Evolutionary conservation across 163 green algal species (phyloP).

Genomic region (Chlorella variabilis): DNA sequence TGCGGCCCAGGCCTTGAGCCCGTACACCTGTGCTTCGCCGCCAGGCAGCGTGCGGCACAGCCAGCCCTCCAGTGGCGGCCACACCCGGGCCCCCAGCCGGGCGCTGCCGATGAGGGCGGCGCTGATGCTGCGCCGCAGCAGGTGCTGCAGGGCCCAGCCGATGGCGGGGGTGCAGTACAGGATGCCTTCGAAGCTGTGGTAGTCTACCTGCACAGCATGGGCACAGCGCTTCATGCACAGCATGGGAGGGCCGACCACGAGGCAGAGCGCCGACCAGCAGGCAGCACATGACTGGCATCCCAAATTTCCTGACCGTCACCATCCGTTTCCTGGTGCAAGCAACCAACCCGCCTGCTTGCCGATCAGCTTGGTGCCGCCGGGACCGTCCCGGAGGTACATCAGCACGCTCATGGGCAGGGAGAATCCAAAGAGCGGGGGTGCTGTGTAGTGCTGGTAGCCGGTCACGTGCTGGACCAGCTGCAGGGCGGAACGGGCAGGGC

Average conservation of each 20-base stretch:
- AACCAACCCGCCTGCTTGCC: constrained; percentile 14
- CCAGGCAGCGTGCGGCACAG: constrained; percentile 3
- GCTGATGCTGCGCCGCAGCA: neutral
- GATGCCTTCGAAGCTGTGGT: constrained; percentile 30
- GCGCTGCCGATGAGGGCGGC: neutral
- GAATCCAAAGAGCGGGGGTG: constrained; percentile 16
- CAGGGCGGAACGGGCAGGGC: too few species aligned
- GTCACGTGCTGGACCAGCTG: constrained; percentile 39
- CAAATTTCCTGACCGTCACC: too few species aligned
- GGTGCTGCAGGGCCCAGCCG: constrained; percentile 12
- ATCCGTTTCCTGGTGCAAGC: too few species aligned
- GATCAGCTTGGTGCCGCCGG: constrained; percentile 21
- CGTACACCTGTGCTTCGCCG: neutral
- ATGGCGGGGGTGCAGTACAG: constrained; percentile 8
- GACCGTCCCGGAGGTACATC: constrained; percentile 17
- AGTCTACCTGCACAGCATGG: constrained; percentile 8
- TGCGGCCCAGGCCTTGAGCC: neutral
- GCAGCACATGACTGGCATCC: too few species aligned
- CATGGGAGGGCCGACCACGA: neutral
- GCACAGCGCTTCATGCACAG: too few species aligned
- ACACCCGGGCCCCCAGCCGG: neutral
- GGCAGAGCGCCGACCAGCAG: too few species aligned
- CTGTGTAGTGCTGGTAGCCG: constrained; percentile 25
- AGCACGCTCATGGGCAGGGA: constrained; percentile 21
- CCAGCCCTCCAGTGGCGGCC: neutral